Conservation (phyloP, 139 green algal species). For the Asterochloris sp. region DNA sequence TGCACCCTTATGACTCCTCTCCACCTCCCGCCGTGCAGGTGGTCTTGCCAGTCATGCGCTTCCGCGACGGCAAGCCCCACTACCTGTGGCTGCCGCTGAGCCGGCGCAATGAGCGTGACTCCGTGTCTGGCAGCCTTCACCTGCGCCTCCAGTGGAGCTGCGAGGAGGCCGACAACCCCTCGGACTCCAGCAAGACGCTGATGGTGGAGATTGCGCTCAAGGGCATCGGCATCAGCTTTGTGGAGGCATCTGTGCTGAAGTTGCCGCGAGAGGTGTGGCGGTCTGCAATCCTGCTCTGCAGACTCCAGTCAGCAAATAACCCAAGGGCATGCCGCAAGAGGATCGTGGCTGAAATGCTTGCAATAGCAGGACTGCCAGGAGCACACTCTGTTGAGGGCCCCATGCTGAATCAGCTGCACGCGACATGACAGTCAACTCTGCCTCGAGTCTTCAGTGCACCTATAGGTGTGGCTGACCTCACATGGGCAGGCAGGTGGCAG, state of each 20-base stretch:
- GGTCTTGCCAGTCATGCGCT: constrained; percentile 6
- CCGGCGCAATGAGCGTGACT: constrained; percentile 4
- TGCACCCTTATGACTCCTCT: too few species aligned
- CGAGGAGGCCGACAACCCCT: constrained; percentile 17
- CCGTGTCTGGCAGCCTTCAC: constrained; percentile 23
- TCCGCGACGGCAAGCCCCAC: constrained; percentile 35
- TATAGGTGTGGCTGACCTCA: too few species aligned
- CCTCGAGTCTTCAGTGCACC: too few species aligned
- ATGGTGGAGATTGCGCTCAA: constrained; percentile 33
- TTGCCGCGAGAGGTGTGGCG: constrained; percentile 29
- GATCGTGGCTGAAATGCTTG: too few species aligned
- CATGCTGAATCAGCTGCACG: too few species aligned
- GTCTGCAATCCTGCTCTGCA: too few species aligned
- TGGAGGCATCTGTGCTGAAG: constrained; percentile 26
- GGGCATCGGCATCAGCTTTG: constrained; percentile 37
- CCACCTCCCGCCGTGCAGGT: constrained; percentile 8
- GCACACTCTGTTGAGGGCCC: too few species aligned
- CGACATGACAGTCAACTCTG: too few species aligned
- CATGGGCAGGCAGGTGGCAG: too few species aligned
- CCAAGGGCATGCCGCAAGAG: too few species aligned
- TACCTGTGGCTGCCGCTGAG: constrained; percentile 42
- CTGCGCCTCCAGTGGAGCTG: constrained; percentile 37
- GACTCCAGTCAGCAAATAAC: too few species aligned
- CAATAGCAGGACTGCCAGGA: too few species aligned
- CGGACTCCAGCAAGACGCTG: not conserved